These are phyloP conservation scores for Cutaneotrichosporon sp. DNA, from an alignment of 1,284 basidiomycete species.

Conservation along the genomic window DNA sequence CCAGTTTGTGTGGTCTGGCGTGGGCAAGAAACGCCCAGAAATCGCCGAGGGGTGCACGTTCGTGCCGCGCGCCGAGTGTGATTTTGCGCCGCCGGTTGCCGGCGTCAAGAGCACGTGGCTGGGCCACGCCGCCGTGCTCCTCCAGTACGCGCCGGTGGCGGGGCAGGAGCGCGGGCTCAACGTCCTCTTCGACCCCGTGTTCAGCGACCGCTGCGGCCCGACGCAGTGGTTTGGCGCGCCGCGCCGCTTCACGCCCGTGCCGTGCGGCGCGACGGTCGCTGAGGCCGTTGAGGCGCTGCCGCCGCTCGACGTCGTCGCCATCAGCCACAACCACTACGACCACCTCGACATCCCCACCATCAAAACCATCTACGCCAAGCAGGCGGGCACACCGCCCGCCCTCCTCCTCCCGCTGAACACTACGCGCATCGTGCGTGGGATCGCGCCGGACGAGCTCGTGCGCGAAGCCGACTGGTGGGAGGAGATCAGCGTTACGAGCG, in stretches of 20 bases:
- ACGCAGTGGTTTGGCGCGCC: slow-evolving; percentile 61
- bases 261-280: slow-evolving; percentile 51
- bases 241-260: slow-evolving; percentile 60
- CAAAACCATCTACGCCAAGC: slow-evolving; percentile 39
- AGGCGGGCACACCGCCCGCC: slow-evolving; percentile 48
- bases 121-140: slow-evolving; percentile 69
- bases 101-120: slow-evolving; percentile 68
- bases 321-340: slow-evolving; percentile 69
- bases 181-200: slow-evolving; percentile 72
- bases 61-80: slow-evolving; percentile 7
- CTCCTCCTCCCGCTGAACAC: slow-evolving; percentile 68
- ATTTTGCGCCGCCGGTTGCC: slow-evolving; percentile 28
- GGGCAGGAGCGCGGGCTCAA: slow-evolving; percentile 58
- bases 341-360: slow-evolving; percentile 65
- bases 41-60: slow-evolving; percentile 27
- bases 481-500: slow-evolving; percentile 15
- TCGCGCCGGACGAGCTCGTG: slow-evolving; percentile 50
- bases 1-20: slow-evolving; percentile 13
- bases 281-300: slow-evolving; percentile 61
- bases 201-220: slow-evolving; percentile 65
- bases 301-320: slow-evolving; percentile 64
- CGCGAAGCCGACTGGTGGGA: slow-evolving; percentile 75
- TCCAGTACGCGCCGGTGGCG: slow-evolving; percentile 59
- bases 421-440: slow-evolving; percentile 55
- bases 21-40: slow-evolving; percentile 29